Evolutionary conservation across 2,329 filamentous ascomycete species (phyloP), one percentile per base, ranked within the genome.

Genomic region (Aspergillus transmontanensis): DNA sequence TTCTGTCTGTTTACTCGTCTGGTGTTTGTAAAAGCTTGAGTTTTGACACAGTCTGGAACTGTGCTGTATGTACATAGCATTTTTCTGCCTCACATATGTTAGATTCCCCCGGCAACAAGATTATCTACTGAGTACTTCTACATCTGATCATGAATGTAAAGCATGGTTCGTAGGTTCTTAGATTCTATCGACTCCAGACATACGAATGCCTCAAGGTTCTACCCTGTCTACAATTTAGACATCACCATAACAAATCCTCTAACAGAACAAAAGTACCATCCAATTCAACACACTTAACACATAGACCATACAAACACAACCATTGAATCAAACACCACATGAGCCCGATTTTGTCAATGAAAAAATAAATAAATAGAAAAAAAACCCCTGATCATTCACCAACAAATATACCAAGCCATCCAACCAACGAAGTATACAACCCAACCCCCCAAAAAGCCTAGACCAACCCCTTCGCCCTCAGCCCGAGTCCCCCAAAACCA

Each of bases 1-100:
- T 28, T 63, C 1, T 57, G 16, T 63, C 1, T 57, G 16, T 63
- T 53, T 55, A 34, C 12, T 58, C 6, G 7, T 58, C 21, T 26
- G 11, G 30, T 58, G 28, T 48, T 48, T 60, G 23, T 30, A 19
- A 16, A 51, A 21, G 14, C 48, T 1, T 4, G 48, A 9, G 16
- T 7, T 19, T 30, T 30, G 26, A 51, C 48, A 51, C 7, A 51
- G 43, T 46, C 21, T 46, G 43, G 43, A 23, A 46, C 21, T 46
- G 43, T 46, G 14, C 23, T 48, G 23, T 46, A 23, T 46, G 43
- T 48, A 48, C 45, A 48, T 48, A 48, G 45, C 21, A 48, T 26
- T 26, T 26, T 16, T 48, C 23, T 14, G 10, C 39, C 19, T 19
- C 39, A 41, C 19, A n/a, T 41, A 41, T 41, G 6, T 41, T 41